Percentiles rank a stretch among this genome's conserved stretches.
phyloP scores from a whole-genome alignment of 2,329 filamentous ascomycete species.

The Apiospora hydei region DNA sequence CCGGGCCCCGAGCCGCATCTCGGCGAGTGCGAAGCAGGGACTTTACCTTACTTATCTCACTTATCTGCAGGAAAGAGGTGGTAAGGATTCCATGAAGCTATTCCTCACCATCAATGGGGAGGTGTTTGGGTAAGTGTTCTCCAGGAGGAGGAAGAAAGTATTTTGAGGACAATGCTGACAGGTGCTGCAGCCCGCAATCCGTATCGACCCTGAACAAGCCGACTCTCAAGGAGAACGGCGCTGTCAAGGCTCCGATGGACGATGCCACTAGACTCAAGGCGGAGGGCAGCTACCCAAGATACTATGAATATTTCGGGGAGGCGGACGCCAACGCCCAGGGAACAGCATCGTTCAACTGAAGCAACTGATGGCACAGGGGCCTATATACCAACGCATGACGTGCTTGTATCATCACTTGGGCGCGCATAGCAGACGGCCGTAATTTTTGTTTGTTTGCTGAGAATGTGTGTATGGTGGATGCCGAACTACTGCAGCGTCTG shows the following conservation, averaged over 20 bases:
- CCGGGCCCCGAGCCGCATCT: conserved; percentile 69
- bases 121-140: conserved; percentile 76
- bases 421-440: not conserved
- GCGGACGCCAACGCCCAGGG: conserved; percentile 56
- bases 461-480: not conserved
- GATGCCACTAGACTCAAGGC: conserved; percentile 58
- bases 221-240: conserved; percentile 55
- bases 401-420: conserved; percentile 8
- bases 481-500: not conserved
- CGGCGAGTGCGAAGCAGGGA: conserved; percentile 72
- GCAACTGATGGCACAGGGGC: not conserved
- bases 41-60: conserved; percentile 80
- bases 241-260: conserved; percentile 54
- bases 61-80: conserved; percentile 84
- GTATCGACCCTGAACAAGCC: conserved; percentile 49
- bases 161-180: conserved; percentile 15
- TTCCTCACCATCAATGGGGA: conserved; percentile 85
- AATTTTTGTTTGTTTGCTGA: not conserved
- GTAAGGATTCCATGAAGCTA: conserved; percentile 83
- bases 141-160: conserved; percentile 25
- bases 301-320: conserved; percentile 60
- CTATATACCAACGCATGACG: not conserved
- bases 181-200: conserved; percentile 51
- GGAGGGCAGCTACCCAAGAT: conserved; percentile 58
- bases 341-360: conserved; percentile 59